Evolutionary conservation across 441 rosid species (phyloP), one percentile per base, ranked within the genome.

Genomic region (Biscutella auriculata): DNA sequence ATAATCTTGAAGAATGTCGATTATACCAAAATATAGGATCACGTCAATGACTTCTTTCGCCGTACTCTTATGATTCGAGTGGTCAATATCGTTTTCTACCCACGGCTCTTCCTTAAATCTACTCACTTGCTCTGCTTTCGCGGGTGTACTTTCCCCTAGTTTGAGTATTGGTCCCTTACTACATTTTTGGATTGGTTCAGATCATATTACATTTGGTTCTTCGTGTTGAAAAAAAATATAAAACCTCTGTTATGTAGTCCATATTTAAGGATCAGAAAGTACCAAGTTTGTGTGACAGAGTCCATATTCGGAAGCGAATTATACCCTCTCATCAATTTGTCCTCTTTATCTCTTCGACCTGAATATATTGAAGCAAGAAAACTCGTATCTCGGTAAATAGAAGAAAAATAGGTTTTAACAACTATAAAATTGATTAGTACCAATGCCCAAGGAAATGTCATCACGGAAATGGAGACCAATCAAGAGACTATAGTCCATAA

Each of bases 401-500:
- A 15, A n/a, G 16, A 34, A 42, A 1, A 6, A 13, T 5, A n/a
- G n/a, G n/a, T n/a, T n/a, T n/a, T n/a, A n/a, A n/a, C n/a, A n/a
- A n/a, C n/a, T n/a, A n/a, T n/a, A n/a, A n/a, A n/a, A n/a, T n/a
- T n/a, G n/a, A 23, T 14, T 9, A 1, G 17, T 68, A 68, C 73
- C 73, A 0, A 57, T 57, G 50, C 64, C 68, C 10, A 68, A 62
- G 26, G 76, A 49, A 75, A 13, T 75, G 29, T 75, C 72, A 54
- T 78, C 82, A 50, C 62, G 77, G 29, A 83, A 83, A 65, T 83
- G 90, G 60, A 83, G 84, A 47, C 90, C 90, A 33, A 83, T 80
- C 46, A 81, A 69, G 46, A 83, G 87, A 66, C 90, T 83, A 43
- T 81, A 83, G 49, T 83, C 90, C 90, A 83, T 83, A 10, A 82